These are phyloP conservation scores for Talaromyces sp. DNA, from an alignment of 2,329 filamentous ascomycete species.

Conservation along the genomic window DNA sequence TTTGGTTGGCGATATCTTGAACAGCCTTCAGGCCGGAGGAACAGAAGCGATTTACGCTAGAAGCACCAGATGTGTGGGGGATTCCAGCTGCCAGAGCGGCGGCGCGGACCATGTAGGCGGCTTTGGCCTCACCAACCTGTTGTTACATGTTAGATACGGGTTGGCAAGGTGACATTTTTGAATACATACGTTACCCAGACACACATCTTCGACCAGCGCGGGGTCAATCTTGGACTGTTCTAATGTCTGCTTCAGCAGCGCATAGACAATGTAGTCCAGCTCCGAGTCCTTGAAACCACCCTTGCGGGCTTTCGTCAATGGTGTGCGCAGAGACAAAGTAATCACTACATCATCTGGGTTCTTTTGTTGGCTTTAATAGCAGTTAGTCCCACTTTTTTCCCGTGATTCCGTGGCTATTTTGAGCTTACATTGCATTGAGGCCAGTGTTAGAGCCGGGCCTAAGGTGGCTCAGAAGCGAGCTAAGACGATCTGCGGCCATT, in stretches of 20 bases:
- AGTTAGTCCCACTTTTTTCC: slow-evolving; percentile 14
- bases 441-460: slow-evolving; percentile 67
- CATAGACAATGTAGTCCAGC: slow-evolving; percentile 83
- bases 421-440: slow-evolving; percentile 74
- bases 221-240: slow-evolving; percentile 77
- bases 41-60: slow-evolving; percentile 92
- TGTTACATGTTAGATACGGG: neutral
- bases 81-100: slow-evolving; percentile 89
- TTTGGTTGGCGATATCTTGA: slow-evolving; percentile 91
- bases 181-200: slow-evolving; percentile 78
- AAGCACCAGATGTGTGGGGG: slow-evolving; percentile 83
- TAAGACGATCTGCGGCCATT: slow-evolving; percentile 85
- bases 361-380: slow-evolving; percentile 73
- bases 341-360: slow-evolving; percentile 97
- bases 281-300: slow-evolving; percentile 93
- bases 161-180: neutral
- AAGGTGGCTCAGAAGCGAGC: slow-evolving; percentile 84
- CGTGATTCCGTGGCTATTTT: neutral
- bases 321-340: slow-evolving; percentile 86
- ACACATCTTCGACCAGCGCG: slow-evolving; percentile 82
- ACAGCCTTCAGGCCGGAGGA: slow-evolving; percentile 93
- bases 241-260: slow-evolving; percentile 75
- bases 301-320: slow-evolving; percentile 84
- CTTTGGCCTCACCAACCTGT: slow-evolving; percentile 77
- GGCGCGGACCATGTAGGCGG: slow-evolving; percentile 87